Evolutionary conservation across 2,329 filamentous ascomycete species (phyloP).

Genomic region (Trichophyton benhamiae): DNA sequence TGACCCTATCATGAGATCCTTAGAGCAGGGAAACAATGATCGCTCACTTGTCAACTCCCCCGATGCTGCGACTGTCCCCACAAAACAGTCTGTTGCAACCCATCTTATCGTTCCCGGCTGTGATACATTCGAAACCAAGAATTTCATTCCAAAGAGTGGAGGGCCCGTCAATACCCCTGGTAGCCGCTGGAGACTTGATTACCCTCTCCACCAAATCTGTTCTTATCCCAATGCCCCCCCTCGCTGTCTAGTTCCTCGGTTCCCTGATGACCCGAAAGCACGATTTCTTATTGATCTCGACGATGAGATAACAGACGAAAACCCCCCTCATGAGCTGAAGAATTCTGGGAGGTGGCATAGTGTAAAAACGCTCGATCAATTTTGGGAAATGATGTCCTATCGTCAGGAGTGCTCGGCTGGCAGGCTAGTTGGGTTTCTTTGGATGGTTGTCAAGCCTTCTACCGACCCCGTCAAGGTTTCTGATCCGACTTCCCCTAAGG

Average conservation of each 20-base stretch:
- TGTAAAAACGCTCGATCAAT: slow-evolving; percentile 71
- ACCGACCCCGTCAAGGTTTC: background rate
- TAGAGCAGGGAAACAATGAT: slow-evolving; percentile 28
- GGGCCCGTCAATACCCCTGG: slow-evolving; percentile 28
- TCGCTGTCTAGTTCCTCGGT: slow-evolving; percentile 74
- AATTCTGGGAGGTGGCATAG: slow-evolving; percentile 65
- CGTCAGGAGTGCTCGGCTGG: slow-evolving; percentile 92
- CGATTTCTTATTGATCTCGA: slow-evolving; percentile 82
- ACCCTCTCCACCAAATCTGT: slow-evolving; percentile 61
- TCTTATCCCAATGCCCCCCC: slow-evolving; percentile 58
- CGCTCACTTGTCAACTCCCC: slow-evolving; percentile 18
- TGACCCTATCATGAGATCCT: slow-evolving; percentile 55
- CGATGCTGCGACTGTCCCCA: slow-evolving; percentile 7
- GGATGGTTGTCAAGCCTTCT: slow-evolving; percentile 65
- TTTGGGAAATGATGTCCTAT: slow-evolving; percentile 98
- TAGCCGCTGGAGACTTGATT: slow-evolving; percentile 45
- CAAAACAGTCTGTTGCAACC: slow-evolving; percentile 44
- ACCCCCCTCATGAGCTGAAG: slow-evolving; percentile 33
- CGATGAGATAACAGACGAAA: slow-evolving; percentile 55
- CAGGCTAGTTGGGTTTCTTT: slow-evolving; percentile 83
- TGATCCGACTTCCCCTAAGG: background rate
- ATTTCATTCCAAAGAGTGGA: slow-evolving; percentile 54
- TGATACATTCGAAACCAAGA: slow-evolving; percentile 66
- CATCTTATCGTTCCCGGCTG: slow-evolving; percentile 82
- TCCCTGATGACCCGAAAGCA: slow-evolving; percentile 90